Evolutionary conservation across 2,329 filamentous ascomycete genomes (phyloP), one percentile per base, ranked within the genome.

Genomic region (Elsinoe fawcettii): DNA sequence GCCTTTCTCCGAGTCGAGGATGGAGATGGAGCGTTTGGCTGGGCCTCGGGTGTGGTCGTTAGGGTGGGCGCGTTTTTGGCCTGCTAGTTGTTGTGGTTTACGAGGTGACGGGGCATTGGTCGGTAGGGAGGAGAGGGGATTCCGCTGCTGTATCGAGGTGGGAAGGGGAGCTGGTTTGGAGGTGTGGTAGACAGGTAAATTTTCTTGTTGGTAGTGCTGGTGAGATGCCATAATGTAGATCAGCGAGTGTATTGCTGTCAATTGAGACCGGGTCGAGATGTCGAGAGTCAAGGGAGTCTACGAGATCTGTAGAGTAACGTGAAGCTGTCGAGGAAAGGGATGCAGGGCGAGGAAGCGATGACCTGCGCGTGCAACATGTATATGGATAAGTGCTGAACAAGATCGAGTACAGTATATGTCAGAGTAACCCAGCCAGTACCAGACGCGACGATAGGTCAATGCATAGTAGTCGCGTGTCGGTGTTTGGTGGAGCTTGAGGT

Each of bases 21-120:
- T 58, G 7, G 68, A 63, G 4, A 62, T 66, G 55, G 66, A 66
- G 14, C 69, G 63, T 58, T 71, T 71, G n/a, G 70, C 61, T 20
- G 67, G 66, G 2, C 32, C 41, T 25, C 27, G 16, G 7, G 36
- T 7, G 8, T 54, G 37, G 5, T 36, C 9, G 30, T n/a, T 18
- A 6, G 34, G 14, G 20, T 36, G 32, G 30, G 32, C 49, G 30
- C 49, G 49, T 53, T 39, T 53, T 30, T 53, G 49, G 14, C 49
- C 49, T 12, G 25, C 25, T 16, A 53, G 9, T 8, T 36, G 20
- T 11, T 53, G 30, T 8, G 16, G 20, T 18, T 53, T 53, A 14
- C 49, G 49, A 12, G 49, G 49, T 11, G 49, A 53, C n/a, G 20
- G 20, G 20, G 34, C 30, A 22, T 53, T 53, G 49, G 49, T 25